These are phyloP conservation scores for Candida germanica DNA, from an alignment of 805 yeast genomes.

Conservation along the genomic window DNA sequence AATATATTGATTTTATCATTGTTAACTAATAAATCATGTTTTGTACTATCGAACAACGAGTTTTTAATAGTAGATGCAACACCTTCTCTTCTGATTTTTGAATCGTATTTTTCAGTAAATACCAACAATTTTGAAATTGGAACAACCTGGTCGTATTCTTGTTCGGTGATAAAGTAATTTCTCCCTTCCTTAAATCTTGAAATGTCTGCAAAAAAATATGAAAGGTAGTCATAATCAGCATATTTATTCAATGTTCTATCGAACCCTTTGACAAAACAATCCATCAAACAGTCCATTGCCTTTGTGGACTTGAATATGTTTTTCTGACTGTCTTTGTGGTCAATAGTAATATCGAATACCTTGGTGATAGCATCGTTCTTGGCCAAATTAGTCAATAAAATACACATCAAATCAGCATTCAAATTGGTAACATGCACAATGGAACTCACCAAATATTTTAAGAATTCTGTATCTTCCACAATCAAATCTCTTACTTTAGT, in stretches of 20 bases:
- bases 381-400: slow-evolving; percentile 81
- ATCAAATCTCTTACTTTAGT: slow-evolving; percentile 57
- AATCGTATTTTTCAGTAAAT: slow-evolving; percentile 77
- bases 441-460: slow-evolving; percentile 44
- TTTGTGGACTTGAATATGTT: slow-evolving; percentile 51
- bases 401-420: slow-evolving; percentile 79
- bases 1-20: slow-evolving; percentile 68
- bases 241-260: slow-evolving; percentile 66
- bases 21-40: slow-evolving; percentile 57
- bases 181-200: slow-evolving; percentile 77
- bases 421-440: slow-evolving; percentile 55
- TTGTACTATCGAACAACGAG: slow-evolving; percentile 72
- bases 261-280: slow-evolving; percentile 82
- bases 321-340: slow-evolving; percentile 32
- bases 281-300: slow-evolving; percentile 79
- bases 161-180: slow-evolving; percentile 69
- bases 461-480: slow-evolving; percentile 59
- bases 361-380: slow-evolving; percentile 64
- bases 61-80: slow-evolving; percentile 91
- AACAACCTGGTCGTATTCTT: slow-evolving; percentile 68
- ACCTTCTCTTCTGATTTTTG: slow-evolving; percentile 82
- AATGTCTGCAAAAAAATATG: slow-evolving; percentile 86
- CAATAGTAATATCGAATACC: slow-evolving; percentile 41
- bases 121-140: slow-evolving; percentile 80
- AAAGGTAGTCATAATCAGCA: slow-evolving; percentile 77